phyloP scores from a whole-genome alignment of 805 yeast species.

The Debaryomyces hansenii region DNA sequence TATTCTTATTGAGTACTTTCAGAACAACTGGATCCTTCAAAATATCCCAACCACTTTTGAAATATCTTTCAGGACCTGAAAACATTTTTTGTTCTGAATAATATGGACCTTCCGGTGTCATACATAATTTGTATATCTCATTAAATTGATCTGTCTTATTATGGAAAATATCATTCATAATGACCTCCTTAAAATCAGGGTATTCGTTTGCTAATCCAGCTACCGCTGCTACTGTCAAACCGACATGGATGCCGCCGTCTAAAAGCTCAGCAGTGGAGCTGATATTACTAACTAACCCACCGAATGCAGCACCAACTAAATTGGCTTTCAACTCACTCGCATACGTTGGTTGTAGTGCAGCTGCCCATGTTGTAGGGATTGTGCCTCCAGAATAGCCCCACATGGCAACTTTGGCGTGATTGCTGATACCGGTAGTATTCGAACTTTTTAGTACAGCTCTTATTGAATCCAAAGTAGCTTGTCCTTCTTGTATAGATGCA shows the following conservation, averaged over 20 bases:
- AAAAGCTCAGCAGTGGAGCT: conserved; percentile 22
- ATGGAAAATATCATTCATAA: conserved; percentile 1
- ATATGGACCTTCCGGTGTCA: conserved; percentile 1
- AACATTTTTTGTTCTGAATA: conserved; percentile 9
- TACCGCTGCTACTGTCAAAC: conserved; percentile 28
- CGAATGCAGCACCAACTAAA: conserved; percentile 32
- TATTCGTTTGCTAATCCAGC: conserved; percentile 32
- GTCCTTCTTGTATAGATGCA: conserved; percentile 31
- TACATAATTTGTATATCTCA: conserved; percentile 2
- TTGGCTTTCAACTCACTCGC: conserved; percentile 30
- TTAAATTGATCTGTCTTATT: background rate
- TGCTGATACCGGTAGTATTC: conserved; percentile 16
- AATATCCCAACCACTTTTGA: conserved; percentile 16
- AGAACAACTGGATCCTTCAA: conserved; percentile 12
- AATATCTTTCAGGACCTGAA: conserved; percentile 9
- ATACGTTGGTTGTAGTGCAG: conserved; percentile 33
- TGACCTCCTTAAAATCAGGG: conserved; percentile 16
- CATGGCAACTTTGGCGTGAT: conserved; percentile 19
- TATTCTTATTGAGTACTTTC: conserved; percentile 18
- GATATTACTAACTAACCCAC: conserved; percentile 36
- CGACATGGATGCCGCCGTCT: conserved; percentile 28
- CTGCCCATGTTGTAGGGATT: conserved; percentile 41
- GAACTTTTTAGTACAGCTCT: conserved; percentile 22
- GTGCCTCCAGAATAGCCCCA: conserved; percentile 44
- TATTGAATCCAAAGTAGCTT: conserved; percentile 29